phyloP scores from a whole-genome alignment of 352 stramenopile genomes.

The Pythium sp. region DNA sequence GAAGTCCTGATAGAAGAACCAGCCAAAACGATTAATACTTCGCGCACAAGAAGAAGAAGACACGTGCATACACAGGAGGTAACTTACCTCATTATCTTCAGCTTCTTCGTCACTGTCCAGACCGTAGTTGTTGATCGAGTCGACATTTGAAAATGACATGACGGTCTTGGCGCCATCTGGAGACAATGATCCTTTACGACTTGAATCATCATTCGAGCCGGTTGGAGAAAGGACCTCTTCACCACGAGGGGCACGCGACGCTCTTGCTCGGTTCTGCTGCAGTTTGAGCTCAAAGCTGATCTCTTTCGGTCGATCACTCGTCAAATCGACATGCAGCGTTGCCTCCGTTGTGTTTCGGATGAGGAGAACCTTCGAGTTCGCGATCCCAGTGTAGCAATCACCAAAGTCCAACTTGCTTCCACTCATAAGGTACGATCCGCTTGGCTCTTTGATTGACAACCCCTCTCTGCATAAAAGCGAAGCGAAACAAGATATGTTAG shows the following conservation, averaged over 20 bases:
- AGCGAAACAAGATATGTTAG: not conserved
- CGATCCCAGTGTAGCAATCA: slow-evolving; percentile 83
- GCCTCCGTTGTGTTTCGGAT: slow-evolving; percentile 86
- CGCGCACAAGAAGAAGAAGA: not conserved
- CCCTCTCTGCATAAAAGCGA: slow-evolving; percentile 52
- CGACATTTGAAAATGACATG: slow-evolving; percentile 53
- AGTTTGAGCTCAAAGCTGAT: slow-evolving; percentile 87
- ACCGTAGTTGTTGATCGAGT: slow-evolving; percentile 43
- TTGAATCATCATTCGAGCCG: slow-evolving; percentile 72
- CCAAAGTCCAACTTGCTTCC: slow-evolving; percentile 87
- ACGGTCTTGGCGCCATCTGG: slow-evolving; percentile 53
- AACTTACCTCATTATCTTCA: slow-evolving; percentile 78
- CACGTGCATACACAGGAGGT: not conserved
- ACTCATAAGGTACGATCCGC: slow-evolving; percentile 81
- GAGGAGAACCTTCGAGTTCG: slow-evolving; percentile 78
- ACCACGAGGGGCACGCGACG: slow-evolving; percentile 46
- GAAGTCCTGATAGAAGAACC: slow-evolving; percentile 31
- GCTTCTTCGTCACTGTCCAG: slow-evolving; percentile 83
- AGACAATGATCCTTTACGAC: slow-evolving; percentile 62
- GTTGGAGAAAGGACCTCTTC: slow-evolving; percentile 73
- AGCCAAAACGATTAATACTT: not conserved
- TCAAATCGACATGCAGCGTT: slow-evolving; percentile 80
- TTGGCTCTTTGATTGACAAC: slow-evolving; percentile 83
- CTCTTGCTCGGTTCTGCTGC: slow-evolving; percentile 63
- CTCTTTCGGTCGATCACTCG: slow-evolving; percentile 85